Base-by-base conservation (phyloP, 1,284 basidiomycete genomes). In the Boletus smithii region DNA sequence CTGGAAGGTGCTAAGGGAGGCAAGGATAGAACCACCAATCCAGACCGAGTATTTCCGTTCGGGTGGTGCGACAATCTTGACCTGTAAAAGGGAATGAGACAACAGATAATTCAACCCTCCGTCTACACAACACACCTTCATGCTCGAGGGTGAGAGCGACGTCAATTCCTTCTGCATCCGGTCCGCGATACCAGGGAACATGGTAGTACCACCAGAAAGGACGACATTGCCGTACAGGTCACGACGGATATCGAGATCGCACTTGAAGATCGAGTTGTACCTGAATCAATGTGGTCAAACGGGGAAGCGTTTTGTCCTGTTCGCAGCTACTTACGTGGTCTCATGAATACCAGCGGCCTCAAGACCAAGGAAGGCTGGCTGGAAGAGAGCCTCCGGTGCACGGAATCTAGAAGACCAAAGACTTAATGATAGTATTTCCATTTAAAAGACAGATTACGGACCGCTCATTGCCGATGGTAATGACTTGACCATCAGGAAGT, bases 151-250 rank as follows among this genome's bases (percentile, higher is more conserved):
- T 18, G 62, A 72, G 52, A 97, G 79, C 24, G 88, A 77, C 39
- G 90, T 91, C 68, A 98, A 81, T 76, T 97, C 95, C 80, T 95
- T 95, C 78, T 95, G 92, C 92, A 97, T 95, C 66, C 95, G 89
- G 75, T 97, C 94, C 62, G 92, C 77, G 63, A 97, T 94, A 77
- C 94, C 94, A 56, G 92, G 88, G 86, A 93, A 95, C 93, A 97
- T 95, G 64, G 93, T 97, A 54, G 91, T 94, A 72, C 94, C 93
- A 68, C 94, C 94, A 46, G 92, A 95, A 63, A 97, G 83, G 66
- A 95, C 92, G 56, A 97, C 86, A 74, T 95, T 95, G 54, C 88
- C 88, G 73, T 95, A 95, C 47, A 97, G 79, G 62, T 94, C 91
- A 65, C 90, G 88, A 73, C 88, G 83, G 54, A 90, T 84, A 71